A percentile compares a stretch with the other conserved stretches of the same genome.
Conservation (phyloP, 2,329 filamentous ascomycete genomes). For the Aspergillus hortae region DNA sequence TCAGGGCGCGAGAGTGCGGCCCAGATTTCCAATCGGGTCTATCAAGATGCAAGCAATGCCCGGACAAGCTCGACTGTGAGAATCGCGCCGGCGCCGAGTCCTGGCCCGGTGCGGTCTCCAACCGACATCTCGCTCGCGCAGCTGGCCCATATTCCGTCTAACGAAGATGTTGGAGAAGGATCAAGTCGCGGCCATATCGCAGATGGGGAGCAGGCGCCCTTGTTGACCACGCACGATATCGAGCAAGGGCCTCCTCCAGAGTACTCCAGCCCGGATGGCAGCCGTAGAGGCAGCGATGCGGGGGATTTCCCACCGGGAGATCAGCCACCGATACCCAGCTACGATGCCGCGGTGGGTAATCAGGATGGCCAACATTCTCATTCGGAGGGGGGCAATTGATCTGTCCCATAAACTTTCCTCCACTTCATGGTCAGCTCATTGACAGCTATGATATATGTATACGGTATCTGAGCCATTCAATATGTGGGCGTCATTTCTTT, state of each 20-base stretch:
- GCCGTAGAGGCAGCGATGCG: constrained; percentile 52
- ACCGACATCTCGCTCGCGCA: constrained; percentile 95
- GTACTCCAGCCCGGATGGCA: constrained; percentile 55
- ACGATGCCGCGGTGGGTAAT: constrained; percentile 66
- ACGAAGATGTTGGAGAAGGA: constrained; percentile 70
- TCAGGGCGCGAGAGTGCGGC: constrained; percentile 62
- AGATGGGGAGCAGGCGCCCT: constrained; percentile 19
- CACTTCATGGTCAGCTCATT: constrained; percentile 3
- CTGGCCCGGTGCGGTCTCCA: constrained; percentile 83
- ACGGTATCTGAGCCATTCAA: constrained; percentile 7
- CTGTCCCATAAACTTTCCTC: neutral
- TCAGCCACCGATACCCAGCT: constrained; percentile 74
- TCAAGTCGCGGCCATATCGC: constrained; percentile 48
- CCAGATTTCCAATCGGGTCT: constrained; percentile 36
- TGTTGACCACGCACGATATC: constrained; percentile 27
- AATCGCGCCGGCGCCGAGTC: constrained; percentile 70
- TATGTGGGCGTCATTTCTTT: constrained; percentile 8
- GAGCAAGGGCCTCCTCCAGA: constrained; percentile 39
- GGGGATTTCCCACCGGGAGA: constrained; percentile 46
- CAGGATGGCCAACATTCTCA: constrained; percentile 4
- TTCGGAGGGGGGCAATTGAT: constrained; percentile 3
- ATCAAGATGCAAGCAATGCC: constrained; percentile 61
- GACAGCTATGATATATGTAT: constrained; percentile 6
- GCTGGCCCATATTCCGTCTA: constrained; percentile 66
- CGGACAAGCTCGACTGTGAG: constrained; percentile 77